phyloP scores from a whole-genome alignment of 2,329 filamentous ascomycete genomes.

The Grosmannia clavigera region DNA sequence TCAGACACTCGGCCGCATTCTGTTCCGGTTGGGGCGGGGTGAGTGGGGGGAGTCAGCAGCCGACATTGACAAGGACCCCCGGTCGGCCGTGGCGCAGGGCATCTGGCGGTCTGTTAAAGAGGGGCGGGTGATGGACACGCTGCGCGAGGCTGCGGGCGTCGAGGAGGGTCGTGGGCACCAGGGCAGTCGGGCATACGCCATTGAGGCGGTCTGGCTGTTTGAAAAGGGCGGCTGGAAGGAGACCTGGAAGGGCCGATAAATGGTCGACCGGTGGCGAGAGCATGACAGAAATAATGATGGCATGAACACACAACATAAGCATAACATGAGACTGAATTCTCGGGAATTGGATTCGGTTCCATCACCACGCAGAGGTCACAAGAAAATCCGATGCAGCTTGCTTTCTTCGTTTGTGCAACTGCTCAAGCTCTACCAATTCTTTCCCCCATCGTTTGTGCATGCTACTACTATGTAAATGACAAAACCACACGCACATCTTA shows the following conservation, averaged over 20 bases:
- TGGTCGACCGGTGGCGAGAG: background rate
- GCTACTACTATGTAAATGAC: background rate
- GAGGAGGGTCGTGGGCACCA: conserved; percentile 57
- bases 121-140: conserved; percentile 61
- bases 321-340: too few species aligned
- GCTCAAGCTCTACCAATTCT: background rate
- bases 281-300: background rate
- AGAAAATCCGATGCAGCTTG: too few species aligned
- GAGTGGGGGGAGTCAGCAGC: conserved; percentile 46
- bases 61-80: conserved; percentile 16
- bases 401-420: background rate
- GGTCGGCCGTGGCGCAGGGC: conserved; percentile 51
- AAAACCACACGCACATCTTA: background rate
- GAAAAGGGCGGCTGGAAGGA: conserved; percentile 60
- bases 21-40: conserved; percentile 70
- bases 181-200: conserved; percentile 72
- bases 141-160: conserved; percentile 61
- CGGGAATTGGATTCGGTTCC: too few species aligned
- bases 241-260: conserved; percentile 36
- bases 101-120: conserved; percentile 74
- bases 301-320: background rate
- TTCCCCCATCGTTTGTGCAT: background rate
- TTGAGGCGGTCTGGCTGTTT: conserved; percentile 79
- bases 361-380: too few species aligned
- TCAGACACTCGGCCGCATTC: conserved; percentile 74